A percentile compares a stretch with the other conserved stretches of the same genome.
These are phyloP conservation scores for Penicillium brasilianum DNA, from an alignment of 2,329 filamentous ascomycete genomes.

Conservation along the genomic window DNA sequence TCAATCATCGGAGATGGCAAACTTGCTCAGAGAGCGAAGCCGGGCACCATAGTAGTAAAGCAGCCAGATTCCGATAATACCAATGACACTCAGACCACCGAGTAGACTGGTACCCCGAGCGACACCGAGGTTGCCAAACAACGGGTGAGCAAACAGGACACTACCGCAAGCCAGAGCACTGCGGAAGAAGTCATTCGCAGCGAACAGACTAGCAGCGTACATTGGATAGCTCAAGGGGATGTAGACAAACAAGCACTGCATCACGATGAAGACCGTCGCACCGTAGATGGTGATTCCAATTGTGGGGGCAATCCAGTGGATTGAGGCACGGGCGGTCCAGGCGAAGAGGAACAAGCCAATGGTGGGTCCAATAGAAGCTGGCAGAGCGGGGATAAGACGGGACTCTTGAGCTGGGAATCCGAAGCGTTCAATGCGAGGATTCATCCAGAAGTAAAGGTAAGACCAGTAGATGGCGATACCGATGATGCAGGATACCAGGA, in stretches of 20 bases:
- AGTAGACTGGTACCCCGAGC: slow-evolving; percentile 40
- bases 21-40: slow-evolving; percentile 41
- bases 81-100: slow-evolving; percentile 45
- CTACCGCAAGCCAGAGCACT: slow-evolving; percentile 32
- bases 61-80: slow-evolving; percentile 41
- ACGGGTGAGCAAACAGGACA: slow-evolving; percentile 40
- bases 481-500: slow-evolving; percentile 63
- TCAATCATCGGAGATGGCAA: slow-evolving; percentile 30
- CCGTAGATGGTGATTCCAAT: slow-evolving; percentile 51
- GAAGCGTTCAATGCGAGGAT: slow-evolving; percentile 55
- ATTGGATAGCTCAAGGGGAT: slow-evolving; percentile 42
- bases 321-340: slow-evolving; percentile 33
- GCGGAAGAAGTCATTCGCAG: slow-evolving; percentile 43
- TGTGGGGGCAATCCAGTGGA: slow-evolving; percentile 46
- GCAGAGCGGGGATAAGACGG: slow-evolving; percentile 61
- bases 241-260: slow-evolving; percentile 52
- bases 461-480: slow-evolving; percentile 56
- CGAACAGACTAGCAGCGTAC: slow-evolving; percentile 44
- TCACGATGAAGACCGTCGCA: slow-evolving; percentile 44
- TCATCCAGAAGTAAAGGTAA: slow-evolving; percentile 60
- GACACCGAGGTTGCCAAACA: slow-evolving; percentile 43
- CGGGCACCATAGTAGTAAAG: slow-evolving; percentile 40
- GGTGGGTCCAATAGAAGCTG: slow-evolving; percentile 58
- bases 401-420: slow-evolving; percentile 60
- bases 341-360: slow-evolving; percentile 64